phyloP scores from a whole-genome alignment of 2,329 filamentous ascomycete genomes.

The Alternaria gansuensis region DNA sequence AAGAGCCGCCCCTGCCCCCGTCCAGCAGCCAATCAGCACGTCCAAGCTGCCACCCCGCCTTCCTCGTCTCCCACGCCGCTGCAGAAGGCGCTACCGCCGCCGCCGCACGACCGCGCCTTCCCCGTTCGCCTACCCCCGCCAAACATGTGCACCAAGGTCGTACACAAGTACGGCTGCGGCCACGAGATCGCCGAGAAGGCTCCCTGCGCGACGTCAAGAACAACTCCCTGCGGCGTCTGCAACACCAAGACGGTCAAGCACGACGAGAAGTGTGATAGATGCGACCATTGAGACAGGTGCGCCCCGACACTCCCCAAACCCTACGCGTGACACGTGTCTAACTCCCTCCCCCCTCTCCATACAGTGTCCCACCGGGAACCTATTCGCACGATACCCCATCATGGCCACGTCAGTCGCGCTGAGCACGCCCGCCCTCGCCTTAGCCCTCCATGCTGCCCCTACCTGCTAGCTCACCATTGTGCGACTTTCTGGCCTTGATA shows the following conservation, averaged over 20 bases:
- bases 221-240: conserved; percentile 52
- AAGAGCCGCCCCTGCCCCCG: conserved; percentile 36
- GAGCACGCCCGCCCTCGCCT: conserved; percentile 37
- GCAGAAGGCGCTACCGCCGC: conserved; percentile 36
- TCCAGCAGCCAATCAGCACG: conserved; percentile 40
- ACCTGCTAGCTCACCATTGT: conserved; percentile 32
- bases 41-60: conserved; percentile 35
- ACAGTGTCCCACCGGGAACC: conserved; percentile 43
- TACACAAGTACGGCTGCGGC: conserved; percentile 59
- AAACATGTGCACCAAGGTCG: conserved; percentile 59
- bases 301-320: conserved; percentile 19
- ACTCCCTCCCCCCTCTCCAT: conserved; percentile 33
- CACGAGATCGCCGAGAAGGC: conserved; percentile 56
- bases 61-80: conserved; percentile 31
- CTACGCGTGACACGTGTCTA: conserved; percentile 39
- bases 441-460: conserved; percentile 39
- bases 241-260: conserved; percentile 59
- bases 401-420: conserved; percentile 42
- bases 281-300: conserved; percentile 56
- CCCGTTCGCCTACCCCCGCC: conserved; percentile 28
- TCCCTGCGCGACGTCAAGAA: conserved; percentile 58
- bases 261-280: conserved; percentile 59
- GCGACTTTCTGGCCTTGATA: conserved; percentile 34
- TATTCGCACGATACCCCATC: conserved; percentile 48
- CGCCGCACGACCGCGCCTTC: conserved; percentile 33